Evolutionary conservation across 2,329 filamentous ascomycete genomes (phyloP), one percentile per base, ranked within the genome.

Genomic region (Neofusicoccum ribis): DNA sequence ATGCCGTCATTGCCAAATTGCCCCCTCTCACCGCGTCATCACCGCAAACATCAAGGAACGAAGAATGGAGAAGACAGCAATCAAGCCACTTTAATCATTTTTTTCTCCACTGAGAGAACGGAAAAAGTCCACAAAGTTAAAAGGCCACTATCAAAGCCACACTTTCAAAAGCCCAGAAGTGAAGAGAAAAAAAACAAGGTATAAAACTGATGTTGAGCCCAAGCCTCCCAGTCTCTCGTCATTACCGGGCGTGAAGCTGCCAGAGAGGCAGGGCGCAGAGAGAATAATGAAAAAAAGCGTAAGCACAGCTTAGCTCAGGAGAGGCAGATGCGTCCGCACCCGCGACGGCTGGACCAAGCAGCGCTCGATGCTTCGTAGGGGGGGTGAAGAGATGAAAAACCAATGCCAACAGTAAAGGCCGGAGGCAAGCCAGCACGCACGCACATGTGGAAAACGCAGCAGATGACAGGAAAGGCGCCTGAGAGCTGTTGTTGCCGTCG

Each of bases 61-160:
- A 27, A 36, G 23, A 14, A 34, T 46, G 31, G 41, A 59, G 54
- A 23, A 31, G 27, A 31, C 5, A 59, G 41, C 56, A 47, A 37
- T 46, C 56, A 44, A 46, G 31, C 56, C 17, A 20, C 50, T 52
- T 52, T 31, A 52, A 52, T 52, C 17, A 34, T 59, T 11, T 41
- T n/a, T 43, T 44, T 44, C 54, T 36, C 41, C 41, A 34, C 54
- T 23, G 31, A 59, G 23, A 59, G 47, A 58, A 14, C 52, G 46
- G 37, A 39, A 31, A 46, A 60, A 59, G 27, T 20, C 12, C 44
- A 20, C 41, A 46, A 47, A 36, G 56, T 60, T 37, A 60, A 60
- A 60, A 60, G 56, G 31, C 27, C 56, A 60, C 56, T 60, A 60
- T 47, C 56, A 60, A 60, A 60, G 56, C 41, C 43, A 60, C 56